Evolutionary conservation across 2,329 filamentous ascomycete genomes (phyloP).

Genomic region (Aspergillus pseudotamarii): DNA sequence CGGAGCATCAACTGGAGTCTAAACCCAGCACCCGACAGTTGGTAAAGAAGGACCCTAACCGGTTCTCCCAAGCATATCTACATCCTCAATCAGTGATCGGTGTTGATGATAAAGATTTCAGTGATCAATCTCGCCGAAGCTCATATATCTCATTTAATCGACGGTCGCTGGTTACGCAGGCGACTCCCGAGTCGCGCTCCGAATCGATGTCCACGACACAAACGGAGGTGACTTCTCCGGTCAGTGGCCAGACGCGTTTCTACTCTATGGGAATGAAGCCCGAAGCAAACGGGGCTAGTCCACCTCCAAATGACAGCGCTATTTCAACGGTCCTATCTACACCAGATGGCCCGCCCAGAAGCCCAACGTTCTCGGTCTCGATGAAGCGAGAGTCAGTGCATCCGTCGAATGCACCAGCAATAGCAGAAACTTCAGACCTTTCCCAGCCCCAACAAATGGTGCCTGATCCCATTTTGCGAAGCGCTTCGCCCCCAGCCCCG

Average conservation of each 20-base stretch:
- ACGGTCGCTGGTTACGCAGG: constrained; percentile 27
- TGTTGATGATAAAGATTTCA: constrained; percentile 30
- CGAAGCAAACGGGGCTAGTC: constrained; percentile 19
- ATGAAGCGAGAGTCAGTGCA: constrained; percentile 32
- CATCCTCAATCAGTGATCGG: constrained; percentile 29
- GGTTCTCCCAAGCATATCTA: constrained; percentile 34
- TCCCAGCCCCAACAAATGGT: constrained; percentile 26
- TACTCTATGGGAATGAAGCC: constrained; percentile 17
- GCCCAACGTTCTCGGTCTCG: constrained; percentile 26
- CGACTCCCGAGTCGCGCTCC: constrained; percentile 29
- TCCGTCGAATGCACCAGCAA: constrained; percentile 15
- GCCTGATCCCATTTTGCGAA: constrained; percentile 29
- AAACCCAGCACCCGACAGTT: constrained; percentile 34
- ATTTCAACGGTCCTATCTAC: constrained; percentile 19
- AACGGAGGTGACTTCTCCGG: constrained; percentile 25
- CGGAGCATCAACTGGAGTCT: constrained; percentile 28
- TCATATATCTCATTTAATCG: constrained; percentile 34
- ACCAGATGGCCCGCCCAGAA: constrained; percentile 17
- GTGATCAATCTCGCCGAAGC: constrained; percentile 30
- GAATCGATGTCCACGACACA: constrained; percentile 31
- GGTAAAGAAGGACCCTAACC: constrained; percentile 39
- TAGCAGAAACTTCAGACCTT: constrained; percentile 23
- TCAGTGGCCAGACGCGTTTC: constrained; percentile 18
- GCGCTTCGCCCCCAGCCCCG: constrained; percentile 39
- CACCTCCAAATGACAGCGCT: constrained; percentile 20